These are phyloP conservation scores for Xanthoconium purpureum DNA, from an alignment of 768 basidiomycete genomes.

Conservation along the genomic window DNA sequence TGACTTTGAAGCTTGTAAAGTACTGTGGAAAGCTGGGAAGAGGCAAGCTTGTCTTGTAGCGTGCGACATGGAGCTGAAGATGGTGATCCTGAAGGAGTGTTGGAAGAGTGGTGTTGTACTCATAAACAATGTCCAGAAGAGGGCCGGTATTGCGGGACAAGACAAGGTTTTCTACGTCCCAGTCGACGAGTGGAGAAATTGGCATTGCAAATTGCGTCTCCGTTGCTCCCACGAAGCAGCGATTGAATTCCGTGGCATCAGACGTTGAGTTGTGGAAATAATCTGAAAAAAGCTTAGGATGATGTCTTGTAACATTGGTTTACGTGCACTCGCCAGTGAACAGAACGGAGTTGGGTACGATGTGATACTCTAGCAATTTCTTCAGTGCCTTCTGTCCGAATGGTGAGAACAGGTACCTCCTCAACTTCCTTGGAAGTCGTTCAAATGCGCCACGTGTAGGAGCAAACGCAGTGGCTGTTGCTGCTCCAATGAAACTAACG, in stretches of 20 bases:
- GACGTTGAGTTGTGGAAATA: constrained; percentile 11
- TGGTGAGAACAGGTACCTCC: constrained; percentile 9
- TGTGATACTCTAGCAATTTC: constrained; percentile 14
- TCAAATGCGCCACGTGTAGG: constrained; percentile 7
- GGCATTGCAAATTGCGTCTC: not conserved
- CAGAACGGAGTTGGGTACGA: constrained; percentile 4
- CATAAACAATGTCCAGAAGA: constrained; percentile 8
- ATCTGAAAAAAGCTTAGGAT: not conserved
- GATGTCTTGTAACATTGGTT: not conserved
- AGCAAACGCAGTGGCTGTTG: constrained; percentile 5
- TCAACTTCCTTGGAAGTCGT: constrained; percentile 10
- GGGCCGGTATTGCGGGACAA: not conserved
- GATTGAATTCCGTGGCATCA: not conserved
- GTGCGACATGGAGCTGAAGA: constrained; percentile 6
- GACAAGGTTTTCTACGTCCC: not conserved
- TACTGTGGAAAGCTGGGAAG: not conserved
- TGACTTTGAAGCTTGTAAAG: constrained; percentile 11
- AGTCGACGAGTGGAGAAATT: not conserved
- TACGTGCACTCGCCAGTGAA: constrained; percentile 6
- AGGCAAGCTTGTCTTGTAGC: constrained; percentile 8
- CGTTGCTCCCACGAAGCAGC: not conserved
- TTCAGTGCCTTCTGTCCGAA: constrained; percentile 11
- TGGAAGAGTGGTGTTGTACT: constrained; percentile 10
- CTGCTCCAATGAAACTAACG: not conserved
- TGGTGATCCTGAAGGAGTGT: constrained; percentile 9